phyloP scores from a whole-genome alignment of 352 stramenopile genomes.

The Blastocystis sp. region DNA sequence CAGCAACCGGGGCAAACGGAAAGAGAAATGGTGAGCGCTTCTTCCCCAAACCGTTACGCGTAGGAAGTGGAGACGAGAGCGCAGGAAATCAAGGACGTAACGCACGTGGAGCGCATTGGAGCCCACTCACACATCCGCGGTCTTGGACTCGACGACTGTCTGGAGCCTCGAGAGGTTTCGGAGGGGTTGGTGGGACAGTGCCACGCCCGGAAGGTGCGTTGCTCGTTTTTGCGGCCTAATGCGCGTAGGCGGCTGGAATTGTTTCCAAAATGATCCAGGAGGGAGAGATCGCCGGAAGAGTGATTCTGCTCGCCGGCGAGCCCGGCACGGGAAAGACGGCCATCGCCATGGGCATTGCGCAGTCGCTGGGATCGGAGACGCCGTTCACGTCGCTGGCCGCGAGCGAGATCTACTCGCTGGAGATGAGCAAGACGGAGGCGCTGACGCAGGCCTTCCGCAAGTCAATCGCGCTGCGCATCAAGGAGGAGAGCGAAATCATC shows the following conservation, averaged over 20 bases:
- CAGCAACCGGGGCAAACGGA: too few species aligned
- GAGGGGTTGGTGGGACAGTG: slow-evolving; percentile 95
- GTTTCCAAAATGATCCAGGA: slow-evolving; percentile 97
- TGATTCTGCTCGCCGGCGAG: slow-evolving; percentile 90
- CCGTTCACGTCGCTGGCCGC: slow-evolving; percentile 96
- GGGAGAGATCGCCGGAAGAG: slow-evolving; percentile 91
- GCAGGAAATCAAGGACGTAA: slow-evolving; percentile 89
- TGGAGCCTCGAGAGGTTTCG: slow-evolving; percentile 86
- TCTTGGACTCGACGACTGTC: slow-evolving; percentile 90
- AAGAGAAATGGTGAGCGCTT: too few species aligned
- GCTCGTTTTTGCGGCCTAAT: slow-evolving; percentile 10
- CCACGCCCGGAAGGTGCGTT: slow-evolving; percentile 79
- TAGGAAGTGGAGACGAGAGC: slow-evolving; percentile 68
- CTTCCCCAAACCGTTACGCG: background rate
- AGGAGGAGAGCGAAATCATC: slow-evolving; percentile 99
- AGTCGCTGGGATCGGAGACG: slow-evolving; percentile 93
- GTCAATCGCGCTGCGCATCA: slow-evolving; percentile 94
- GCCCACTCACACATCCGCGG: slow-evolving; percentile 97
- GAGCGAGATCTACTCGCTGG: slow-evolving; percentile 97
- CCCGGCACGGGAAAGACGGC: slow-evolving; percentile 91
- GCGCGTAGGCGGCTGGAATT: slow-evolving; percentile 81
- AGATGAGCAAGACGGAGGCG: slow-evolving; percentile 99
- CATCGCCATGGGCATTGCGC: slow-evolving; percentile 94
- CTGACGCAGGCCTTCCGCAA: slow-evolving; percentile 93
- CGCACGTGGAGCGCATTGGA: slow-evolving; percentile 93